Conservation (phyloP, 345 rosid species). For the Salix viminalis region DNA sequence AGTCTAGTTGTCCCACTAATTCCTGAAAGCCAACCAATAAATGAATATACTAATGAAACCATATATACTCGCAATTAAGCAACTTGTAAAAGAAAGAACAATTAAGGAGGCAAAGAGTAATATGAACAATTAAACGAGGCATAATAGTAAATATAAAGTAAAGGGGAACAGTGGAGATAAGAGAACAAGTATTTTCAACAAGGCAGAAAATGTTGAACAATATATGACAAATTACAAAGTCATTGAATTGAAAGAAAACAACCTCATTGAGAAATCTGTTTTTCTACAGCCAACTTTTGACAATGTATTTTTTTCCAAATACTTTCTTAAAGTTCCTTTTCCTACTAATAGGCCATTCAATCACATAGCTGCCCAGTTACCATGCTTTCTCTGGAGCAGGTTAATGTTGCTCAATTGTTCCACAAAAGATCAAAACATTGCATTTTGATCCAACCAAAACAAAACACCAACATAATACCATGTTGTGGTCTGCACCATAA, state of each 20-base stretch:
- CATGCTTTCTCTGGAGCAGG: background rate
- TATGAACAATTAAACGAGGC: background rate
- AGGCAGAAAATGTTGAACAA: background rate
- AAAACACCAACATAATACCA: background rate
- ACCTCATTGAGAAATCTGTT: background rate
- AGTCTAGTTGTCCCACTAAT: conserved; percentile 51
- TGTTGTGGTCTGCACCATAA: background rate
- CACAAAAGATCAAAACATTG: background rate
- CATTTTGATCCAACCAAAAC: background rate
- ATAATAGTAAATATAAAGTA: background rate
- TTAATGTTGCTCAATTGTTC: background rate
- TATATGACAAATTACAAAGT: background rate
- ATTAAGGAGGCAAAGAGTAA: background rate
- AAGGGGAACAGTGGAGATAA: background rate
- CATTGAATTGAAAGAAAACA: background rate
- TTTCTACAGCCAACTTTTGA: background rate
- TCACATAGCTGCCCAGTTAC: background rate
- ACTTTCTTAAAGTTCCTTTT: background rate
- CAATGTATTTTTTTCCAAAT: background rate
- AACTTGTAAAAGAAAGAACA: background rate
- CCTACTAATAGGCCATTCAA: background rate
- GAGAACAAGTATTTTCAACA: background rate
- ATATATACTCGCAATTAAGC: background rate
- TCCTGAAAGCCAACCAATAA: conserved; percentile 44
- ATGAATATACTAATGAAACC: conserved; percentile 2